phyloP scores from a whole-genome alignment of 2,329 filamentous ascomycete genomes.

The Penicillium sp. region DNA sequence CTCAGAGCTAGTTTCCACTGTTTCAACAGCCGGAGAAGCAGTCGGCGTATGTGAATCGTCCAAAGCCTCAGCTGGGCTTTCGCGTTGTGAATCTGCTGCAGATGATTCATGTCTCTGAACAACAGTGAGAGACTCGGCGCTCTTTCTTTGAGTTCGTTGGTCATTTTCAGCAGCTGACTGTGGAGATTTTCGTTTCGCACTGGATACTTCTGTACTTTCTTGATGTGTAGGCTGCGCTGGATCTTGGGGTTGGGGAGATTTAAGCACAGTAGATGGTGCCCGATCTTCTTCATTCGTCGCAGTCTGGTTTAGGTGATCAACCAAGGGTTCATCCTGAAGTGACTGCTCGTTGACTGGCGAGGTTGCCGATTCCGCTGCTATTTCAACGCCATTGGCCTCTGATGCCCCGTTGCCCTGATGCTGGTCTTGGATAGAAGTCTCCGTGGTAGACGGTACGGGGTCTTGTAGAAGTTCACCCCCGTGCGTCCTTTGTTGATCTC shows the following conservation, averaged over 20 bases:
- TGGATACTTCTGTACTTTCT: background rate
- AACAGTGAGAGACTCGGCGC: background rate
- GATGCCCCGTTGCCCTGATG: background rate
- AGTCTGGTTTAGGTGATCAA: background rate
- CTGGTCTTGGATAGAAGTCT: background rate
- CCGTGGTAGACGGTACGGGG: background rate
- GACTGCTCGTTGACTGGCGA: background rate
- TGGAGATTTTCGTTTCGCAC: constrained; percentile 1
- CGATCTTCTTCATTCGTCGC: background rate
- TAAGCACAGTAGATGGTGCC: background rate
- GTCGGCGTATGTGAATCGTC: background rate
- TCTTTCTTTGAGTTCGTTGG: background rate
- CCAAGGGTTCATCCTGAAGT: background rate
- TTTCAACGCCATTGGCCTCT: background rate
- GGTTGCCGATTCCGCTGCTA: background rate
- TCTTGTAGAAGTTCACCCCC: background rate
- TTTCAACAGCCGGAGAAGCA: background rate
- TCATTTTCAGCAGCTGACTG: constrained; percentile 6
- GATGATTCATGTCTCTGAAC: background rate
- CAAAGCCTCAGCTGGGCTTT: background rate
- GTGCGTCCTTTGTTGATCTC: background rate
- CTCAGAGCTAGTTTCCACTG: background rate
- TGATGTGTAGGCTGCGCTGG: background rate
- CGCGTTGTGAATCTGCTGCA: background rate
- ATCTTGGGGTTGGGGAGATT: background rate